Conservation (phyloP, 2,329 filamentous ascomycete species). For the Neocatenulostroma microsporum region DNA sequence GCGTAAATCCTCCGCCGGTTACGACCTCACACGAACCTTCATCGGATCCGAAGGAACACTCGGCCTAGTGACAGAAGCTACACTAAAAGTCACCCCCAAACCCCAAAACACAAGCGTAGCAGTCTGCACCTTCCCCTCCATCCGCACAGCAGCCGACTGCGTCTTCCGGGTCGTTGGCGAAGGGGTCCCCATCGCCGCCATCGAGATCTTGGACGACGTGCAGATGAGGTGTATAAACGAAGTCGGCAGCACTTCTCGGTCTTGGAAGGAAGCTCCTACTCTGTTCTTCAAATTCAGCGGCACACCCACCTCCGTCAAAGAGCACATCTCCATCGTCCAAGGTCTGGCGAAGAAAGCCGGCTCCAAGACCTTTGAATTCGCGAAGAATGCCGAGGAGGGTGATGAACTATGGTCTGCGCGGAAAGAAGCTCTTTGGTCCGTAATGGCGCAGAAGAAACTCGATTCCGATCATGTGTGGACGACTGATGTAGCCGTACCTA, state of each 20-base stretch:
- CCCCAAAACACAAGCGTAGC: constrained; percentile 75
- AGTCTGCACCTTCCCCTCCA: constrained; percentile 55
- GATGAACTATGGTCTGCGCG: constrained; percentile 66
- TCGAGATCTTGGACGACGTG: constrained; percentile 86
- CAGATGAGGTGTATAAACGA: constrained; percentile 73
- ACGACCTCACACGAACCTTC: constrained; percentile 83
- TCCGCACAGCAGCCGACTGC: constrained; percentile 69
- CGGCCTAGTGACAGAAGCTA: constrained; percentile 84
- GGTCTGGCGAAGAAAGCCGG: constrained; percentile 52
- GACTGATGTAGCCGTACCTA: constrained; percentile 72
- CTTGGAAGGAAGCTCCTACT: constrained; percentile 63
- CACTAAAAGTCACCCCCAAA: constrained; percentile 74
- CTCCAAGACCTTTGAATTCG: constrained; percentile 63
- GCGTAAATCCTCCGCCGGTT: constrained; percentile 82
- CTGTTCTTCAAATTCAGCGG: constrained; percentile 71
- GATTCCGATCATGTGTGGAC: constrained; percentile 63
- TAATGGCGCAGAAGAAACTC: constrained; percentile 56
- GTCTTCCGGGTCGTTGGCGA: constrained; percentile 71
- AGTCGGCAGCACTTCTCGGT: constrained; percentile 54
- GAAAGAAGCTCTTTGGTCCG: constrained; percentile 67
- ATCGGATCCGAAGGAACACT: constrained; percentile 89
- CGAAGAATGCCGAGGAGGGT: constrained; percentile 56
- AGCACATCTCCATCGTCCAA: constrained; percentile 64
- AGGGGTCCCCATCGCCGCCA: constrained; percentile 79
- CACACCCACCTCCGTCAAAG: constrained; percentile 61